phyloP scores from a whole-genome alignment of 495 filamentous ascomycete genomes.

The Trichoderma asperelloides region DNA sequence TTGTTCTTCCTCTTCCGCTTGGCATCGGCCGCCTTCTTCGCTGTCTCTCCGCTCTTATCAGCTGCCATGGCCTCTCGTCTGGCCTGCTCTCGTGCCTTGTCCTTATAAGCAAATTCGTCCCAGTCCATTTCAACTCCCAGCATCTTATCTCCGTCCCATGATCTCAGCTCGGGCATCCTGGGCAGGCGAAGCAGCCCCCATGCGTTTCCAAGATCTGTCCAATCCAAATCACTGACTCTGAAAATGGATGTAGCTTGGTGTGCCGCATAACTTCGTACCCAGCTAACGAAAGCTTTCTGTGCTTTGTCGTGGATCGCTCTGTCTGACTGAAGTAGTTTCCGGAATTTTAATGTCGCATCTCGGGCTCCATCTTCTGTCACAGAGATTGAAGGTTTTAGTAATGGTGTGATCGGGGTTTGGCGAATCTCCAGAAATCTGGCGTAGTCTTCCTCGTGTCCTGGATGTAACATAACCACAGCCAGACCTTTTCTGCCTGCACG shows the following conservation, averaged over 20 bases:
- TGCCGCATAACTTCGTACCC: conserved; percentile 83
- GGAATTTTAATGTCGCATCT: conserved; percentile 43
- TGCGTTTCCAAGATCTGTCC: conserved; percentile 67
- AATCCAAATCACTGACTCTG: conserved; percentile 70
- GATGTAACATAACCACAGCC: conserved; percentile 74
- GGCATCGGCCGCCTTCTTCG: conserved; percentile 30
- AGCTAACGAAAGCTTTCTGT: conserved; percentile 85
- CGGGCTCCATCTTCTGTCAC: conserved; percentile 50
- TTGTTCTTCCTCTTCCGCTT: conserved; percentile 41
- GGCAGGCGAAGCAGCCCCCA: conserved; percentile 79
- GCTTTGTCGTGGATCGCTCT: conserved; percentile 81
- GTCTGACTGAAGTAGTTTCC: conserved; percentile 56
- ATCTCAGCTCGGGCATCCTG: conserved; percentile 86
- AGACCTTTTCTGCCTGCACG: conserved; percentile 80
- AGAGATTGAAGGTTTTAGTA: conserved; percentile 37
- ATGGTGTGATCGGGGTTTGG: conserved; percentile 71
- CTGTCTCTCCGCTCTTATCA: conserved; percentile 40
- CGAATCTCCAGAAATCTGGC: conserved; percentile 78
- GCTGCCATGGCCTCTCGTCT: conserved; percentile 45
- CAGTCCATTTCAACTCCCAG: conserved; percentile 82
- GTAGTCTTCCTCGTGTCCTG: conserved; percentile 81
- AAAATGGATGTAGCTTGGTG: conserved; percentile 90
- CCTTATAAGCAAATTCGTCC: conserved; percentile 57
- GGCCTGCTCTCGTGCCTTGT: conserved; percentile 66
- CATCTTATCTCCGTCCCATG: conserved; percentile 56